Conservation (phyloP, 2,329 filamentous ascomycete species). For the Cordyceps fumosorosea region DNA sequence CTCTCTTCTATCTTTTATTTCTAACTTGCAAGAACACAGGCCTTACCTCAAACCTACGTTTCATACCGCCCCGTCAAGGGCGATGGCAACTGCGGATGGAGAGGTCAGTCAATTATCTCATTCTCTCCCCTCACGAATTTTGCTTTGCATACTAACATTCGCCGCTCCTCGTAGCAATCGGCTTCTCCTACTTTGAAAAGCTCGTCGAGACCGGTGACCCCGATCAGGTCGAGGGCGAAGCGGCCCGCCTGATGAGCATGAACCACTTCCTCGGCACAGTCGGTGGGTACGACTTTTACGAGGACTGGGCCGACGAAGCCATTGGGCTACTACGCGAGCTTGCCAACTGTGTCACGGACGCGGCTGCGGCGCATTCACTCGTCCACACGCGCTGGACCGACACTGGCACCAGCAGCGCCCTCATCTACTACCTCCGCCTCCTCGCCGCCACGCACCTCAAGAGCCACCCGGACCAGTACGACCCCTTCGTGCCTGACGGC, state of each 20-base stretch:
- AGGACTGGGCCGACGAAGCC: constrained; percentile 78
- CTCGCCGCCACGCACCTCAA: constrained; percentile 83
- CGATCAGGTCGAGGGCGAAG: constrained; percentile 61
- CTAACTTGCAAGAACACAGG: constrained; percentile 38
- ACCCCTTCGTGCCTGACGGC: constrained; percentile 61
- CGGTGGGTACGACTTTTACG: constrained; percentile 64
- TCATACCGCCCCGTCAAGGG: constrained; percentile 83
- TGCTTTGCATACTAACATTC: neutral
- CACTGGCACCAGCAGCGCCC: constrained; percentile 55
- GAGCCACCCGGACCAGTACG: constrained; percentile 61
- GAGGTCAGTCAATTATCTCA: constrained; percentile 59
- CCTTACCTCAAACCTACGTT: constrained; percentile 75
- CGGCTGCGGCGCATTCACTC: constrained; percentile 45
- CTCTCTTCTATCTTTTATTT: neutral
- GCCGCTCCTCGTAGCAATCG: constrained; percentile 58
- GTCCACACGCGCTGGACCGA: constrained; percentile 71
- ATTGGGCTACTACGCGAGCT: constrained; percentile 61
- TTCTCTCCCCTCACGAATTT: neutral
- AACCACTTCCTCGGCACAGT: constrained; percentile 63
- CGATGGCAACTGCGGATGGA: constrained; percentile 95
- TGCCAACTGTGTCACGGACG: constrained; percentile 50
- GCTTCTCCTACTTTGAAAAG: constrained; percentile 87
- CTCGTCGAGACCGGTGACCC: constrained; percentile 63
- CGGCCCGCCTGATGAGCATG: constrained; percentile 63
- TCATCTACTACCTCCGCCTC: constrained; percentile 81